phyloP scores from a whole-genome alignment of 768 basidiomycete species.

The Myochromella boudieri region DNA sequence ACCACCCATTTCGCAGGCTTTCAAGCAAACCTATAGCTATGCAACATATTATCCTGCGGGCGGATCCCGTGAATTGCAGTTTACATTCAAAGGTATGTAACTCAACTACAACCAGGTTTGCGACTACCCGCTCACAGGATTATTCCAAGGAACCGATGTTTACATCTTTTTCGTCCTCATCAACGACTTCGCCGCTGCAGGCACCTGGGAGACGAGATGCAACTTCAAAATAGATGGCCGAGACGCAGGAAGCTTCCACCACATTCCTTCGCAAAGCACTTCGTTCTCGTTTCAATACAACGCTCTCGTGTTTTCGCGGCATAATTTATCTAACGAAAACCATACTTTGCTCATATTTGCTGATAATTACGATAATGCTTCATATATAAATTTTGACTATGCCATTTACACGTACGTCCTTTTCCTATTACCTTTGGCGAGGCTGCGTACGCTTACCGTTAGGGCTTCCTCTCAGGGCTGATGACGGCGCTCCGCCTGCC shows the following conservation, averaged over 20 bases:
- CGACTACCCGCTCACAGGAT: too few species aligned
- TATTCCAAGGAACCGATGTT: constrained; percentile 34
- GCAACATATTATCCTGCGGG: constrained; percentile 29
- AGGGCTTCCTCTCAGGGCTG: constrained; percentile 1
- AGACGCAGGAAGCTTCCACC: constrained; percentile 19
- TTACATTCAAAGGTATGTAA: constrained; percentile 29
- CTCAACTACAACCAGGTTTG: background rate
- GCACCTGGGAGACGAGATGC: constrained; percentile 20
- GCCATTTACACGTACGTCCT: constrained; percentile 39
- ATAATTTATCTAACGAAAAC: constrained; percentile 25
- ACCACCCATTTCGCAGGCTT: constrained; percentile 20
- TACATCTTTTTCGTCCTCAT: constrained; percentile 38
- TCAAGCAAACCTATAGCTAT: constrained; percentile 30
- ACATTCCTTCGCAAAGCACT: constrained; percentile 24
- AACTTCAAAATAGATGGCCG: constrained; percentile 35
- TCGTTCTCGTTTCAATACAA: constrained; percentile 31
- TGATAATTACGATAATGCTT: constrained; percentile 23
- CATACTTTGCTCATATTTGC: constrained; percentile 33
- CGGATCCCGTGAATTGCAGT: constrained; percentile 23
- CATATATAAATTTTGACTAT: constrained; percentile 42
- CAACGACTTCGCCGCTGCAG: constrained; percentile 17
- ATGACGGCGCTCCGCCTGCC: background rate
- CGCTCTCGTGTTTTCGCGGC: constrained; percentile 27
- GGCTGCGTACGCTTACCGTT: too few species aligned
- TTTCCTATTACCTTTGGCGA: too few species aligned